Evolutionary conservation across 768 basidiomycete genomes (phyloP).

Genomic region (Tephrocybe sp.): DNA sequence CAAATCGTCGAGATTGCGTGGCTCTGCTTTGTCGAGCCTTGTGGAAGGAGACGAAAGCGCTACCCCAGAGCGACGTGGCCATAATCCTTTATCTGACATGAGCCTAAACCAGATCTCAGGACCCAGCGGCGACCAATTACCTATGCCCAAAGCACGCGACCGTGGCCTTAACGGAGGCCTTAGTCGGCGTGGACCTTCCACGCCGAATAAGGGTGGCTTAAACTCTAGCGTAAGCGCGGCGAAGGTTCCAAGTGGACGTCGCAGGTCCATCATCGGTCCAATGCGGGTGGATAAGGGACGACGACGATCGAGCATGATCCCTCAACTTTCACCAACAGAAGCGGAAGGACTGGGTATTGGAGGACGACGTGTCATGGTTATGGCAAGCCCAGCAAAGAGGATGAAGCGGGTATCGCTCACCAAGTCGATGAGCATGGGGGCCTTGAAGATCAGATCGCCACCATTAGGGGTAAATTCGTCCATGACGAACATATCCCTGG

Average conservation of each 20-base stretch:
- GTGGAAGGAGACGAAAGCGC: slow-evolving; percentile 68
- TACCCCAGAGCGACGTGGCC: slow-evolving; percentile 30
- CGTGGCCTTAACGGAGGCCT: slow-evolving; percentile 39
- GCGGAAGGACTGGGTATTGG: slow-evolving; percentile 29
- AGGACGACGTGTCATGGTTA: slow-evolving; percentile 35
- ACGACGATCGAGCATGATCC: slow-evolving; percentile 79
- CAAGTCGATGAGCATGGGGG: slow-evolving; percentile 33
- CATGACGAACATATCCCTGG: slow-evolving; percentile 32
- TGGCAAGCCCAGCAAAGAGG: slow-evolving; percentile 59
- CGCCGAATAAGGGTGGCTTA: slow-evolving; percentile 30
- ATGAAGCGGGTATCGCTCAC: slow-evolving; percentile 55
- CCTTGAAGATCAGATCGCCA: slow-evolving; percentile 26
- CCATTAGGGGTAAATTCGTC: slow-evolving; percentile 21
- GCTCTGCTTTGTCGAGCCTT: slow-evolving; percentile 56
- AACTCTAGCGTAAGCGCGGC: slow-evolving; percentile 16
- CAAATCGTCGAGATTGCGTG: slow-evolving; percentile 42
- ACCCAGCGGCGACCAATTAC: slow-evolving; percentile 24
- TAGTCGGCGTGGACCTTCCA: slow-evolving; percentile 48
- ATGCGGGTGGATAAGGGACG: slow-evolving; percentile 68
- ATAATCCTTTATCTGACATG: slow-evolving; percentile 60
- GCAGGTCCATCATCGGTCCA: slow-evolving; percentile 77
- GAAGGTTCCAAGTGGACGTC: slow-evolving; percentile 39
- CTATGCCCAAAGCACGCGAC: slow-evolving; percentile 39
- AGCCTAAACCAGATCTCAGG: slow-evolving; percentile 52
- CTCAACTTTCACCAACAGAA: slow-evolving; percentile 52